Evolutionary conservation across 306 rosid species (phyloP).

Genomic region (Carpinus viminea): DNA sequence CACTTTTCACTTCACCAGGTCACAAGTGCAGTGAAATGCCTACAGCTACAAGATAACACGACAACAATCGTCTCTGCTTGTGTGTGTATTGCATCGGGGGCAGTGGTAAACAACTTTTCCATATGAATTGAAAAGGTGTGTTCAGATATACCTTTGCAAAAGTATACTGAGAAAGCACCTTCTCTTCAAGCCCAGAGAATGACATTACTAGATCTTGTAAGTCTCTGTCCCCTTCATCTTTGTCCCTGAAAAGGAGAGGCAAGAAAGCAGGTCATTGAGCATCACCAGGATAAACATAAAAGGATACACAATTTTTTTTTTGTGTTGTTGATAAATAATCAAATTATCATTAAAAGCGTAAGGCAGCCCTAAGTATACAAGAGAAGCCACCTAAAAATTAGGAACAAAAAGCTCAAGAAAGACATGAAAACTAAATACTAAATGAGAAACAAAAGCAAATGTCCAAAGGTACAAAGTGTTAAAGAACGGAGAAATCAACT

Average conservation of each 20-base stretch:
- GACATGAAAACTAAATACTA: too few species aligned
- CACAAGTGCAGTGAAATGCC: not conserved
- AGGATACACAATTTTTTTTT: conserved; percentile 14
- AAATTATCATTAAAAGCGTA: too few species aligned
- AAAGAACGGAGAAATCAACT: too few species aligned
- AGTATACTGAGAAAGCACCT: conserved; percentile 93
- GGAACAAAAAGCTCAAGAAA: too few species aligned
- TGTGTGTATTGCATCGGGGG: not conserved
- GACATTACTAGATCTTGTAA: conserved; percentile 68
- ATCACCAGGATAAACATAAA: conserved; percentile 14
- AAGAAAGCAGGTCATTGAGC: conserved; percentile 34
- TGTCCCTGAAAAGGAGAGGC: conserved; percentile 50
- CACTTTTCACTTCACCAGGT: not conserved
- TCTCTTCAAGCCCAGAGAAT: conserved; percentile 86
- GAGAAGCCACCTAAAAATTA: too few species aligned
- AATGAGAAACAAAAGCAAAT: too few species aligned
- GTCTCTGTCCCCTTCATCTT: conserved; percentile 82
- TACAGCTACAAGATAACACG: not conserved
- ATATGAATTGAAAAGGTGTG: not conserved
- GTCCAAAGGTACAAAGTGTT: too few species aligned
- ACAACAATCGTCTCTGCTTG: not conserved
- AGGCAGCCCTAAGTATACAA: too few species aligned
- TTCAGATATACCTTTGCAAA: conserved; percentile 78
- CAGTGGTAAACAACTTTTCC: not conserved
- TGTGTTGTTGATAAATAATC: too few species aligned